phyloP scores from a whole-genome alignment of 2,329 filamentous ascomycete species.

The Alternaria consortialis region DNA sequence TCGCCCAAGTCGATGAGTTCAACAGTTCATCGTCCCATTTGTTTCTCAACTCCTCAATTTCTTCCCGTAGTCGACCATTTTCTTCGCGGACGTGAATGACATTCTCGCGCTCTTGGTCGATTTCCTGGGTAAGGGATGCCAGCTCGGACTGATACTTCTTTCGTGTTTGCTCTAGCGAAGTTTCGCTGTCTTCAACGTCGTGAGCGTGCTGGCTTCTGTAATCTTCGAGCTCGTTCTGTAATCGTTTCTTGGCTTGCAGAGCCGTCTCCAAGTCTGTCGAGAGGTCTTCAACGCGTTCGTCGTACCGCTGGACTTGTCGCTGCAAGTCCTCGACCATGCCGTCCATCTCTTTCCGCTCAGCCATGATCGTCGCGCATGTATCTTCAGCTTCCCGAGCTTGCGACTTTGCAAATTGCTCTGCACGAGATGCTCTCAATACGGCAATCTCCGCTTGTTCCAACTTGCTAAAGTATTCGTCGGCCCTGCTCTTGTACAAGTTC shows the following conservation, averaged over 20 bases:
- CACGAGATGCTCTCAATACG: conserved; percentile 88
- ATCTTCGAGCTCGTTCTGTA: conserved; percentile 97
- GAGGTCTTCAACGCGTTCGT: conserved; percentile 90
- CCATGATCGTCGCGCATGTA: conserved; percentile 86
- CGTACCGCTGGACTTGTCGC: conserved; percentile 85
- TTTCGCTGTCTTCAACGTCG: conserved; percentile 96
- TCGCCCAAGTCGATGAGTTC: conserved; percentile 97
- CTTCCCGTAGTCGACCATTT: conserved; percentile 88
- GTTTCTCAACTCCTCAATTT: conserved; percentile 90
- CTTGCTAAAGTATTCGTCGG: conserved; percentile 97
- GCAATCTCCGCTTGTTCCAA: conserved; percentile 96
- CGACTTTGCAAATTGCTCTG: conserved; percentile 91
- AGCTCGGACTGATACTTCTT: conserved; percentile 98
- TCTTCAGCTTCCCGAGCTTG: conserved; percentile 93
- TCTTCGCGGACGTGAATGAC: conserved; percentile 83
- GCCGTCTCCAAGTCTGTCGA: conserved; percentile 88
- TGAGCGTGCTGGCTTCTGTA: conserved; percentile 94
- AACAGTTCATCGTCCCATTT: conserved; percentile 99
- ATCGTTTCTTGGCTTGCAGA: conserved; percentile 87
- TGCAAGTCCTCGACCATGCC: conserved; percentile 87
- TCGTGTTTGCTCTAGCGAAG: conserved; percentile 93
- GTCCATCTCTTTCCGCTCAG: conserved; percentile 91
- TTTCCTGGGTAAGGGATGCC: conserved; percentile 85
- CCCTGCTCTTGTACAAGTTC: conserved; percentile 86
- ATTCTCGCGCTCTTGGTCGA: conserved; percentile 93